Evolutionary conservation across 1,284 basidiomycete species (phyloP).

Genomic region (Cryptococcus hybrid): DNA sequence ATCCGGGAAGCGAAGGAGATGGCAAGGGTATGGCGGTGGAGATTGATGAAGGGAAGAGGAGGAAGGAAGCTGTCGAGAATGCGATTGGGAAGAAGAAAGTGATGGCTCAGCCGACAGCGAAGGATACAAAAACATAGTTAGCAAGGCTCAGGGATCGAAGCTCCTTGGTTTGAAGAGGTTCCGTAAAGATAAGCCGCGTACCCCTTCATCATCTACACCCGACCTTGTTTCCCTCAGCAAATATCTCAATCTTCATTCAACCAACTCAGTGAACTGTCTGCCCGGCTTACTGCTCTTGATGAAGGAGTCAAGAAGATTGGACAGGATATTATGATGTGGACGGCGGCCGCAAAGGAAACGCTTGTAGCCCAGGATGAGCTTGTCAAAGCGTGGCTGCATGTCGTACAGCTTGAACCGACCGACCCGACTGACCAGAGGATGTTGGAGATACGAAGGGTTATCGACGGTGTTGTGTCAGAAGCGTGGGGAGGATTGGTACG

Average conservation of each 20-base stretch:
- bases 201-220: slow-evolving; percentile 6
- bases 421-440: slow-evolving; percentile 40
- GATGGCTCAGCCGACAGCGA: not conserved
- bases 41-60: slow-evolving; percentile 81
- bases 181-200: slow-evolving; percentile 37
- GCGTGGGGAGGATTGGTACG: slow-evolving; percentile 43
- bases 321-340: slow-evolving; percentile 42
- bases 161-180: slow-evolving; percentile 37
- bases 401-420: slow-evolving; percentile 38
- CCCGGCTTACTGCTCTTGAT: slow-evolving; percentile 36
- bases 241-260: slow-evolving; percentile 26
- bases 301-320: slow-evolving; percentile 38
- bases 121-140: slow-evolving; percentile 46
- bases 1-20: slow-evolving; percentile 61
- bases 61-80: slow-evolving; percentile 74
- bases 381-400: slow-evolving; percentile 31
- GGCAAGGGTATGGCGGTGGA: slow-evolving; percentile 64
- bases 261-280: slow-evolving; percentile 22
- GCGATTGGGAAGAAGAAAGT: slow-evolving; percentile 35
- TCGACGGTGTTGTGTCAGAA: slow-evolving; percentile 32
- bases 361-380: slow-evolving; percentile 32
- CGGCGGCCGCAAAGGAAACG: slow-evolving; percentile 33
- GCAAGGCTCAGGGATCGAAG: not conserved
- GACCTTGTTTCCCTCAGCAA: slow-evolving; percentile 5
- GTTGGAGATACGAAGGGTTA: slow-evolving; percentile 36